Base-by-base conservation (phyloP, 2,329 filamentous ascomycete genomes). In the Fusarium graminum region DNA sequence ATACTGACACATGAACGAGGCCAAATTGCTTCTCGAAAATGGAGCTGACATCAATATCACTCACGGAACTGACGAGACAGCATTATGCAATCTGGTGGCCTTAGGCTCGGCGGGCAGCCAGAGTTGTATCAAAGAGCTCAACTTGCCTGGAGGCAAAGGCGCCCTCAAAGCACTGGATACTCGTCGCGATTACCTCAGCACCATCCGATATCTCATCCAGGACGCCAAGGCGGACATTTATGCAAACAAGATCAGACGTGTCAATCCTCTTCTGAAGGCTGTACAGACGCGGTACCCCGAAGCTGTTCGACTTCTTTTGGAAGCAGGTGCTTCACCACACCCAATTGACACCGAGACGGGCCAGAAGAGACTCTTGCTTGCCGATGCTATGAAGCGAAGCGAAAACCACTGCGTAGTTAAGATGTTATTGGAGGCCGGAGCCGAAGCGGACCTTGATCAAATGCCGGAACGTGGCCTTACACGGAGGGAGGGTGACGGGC, bases 241-340 rank as follows among this genome's bases (percentile, higher is more conserved):
- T 32, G 52, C 50, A 30, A 38, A 49, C 4, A 44, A 10, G 11
- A 51, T 66, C 22, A 44, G 17, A 8, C 29, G n/a, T n/a, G 28
- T 16, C 16, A 63, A 7, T 11, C 62, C 62, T 16, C 43, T 68
- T 3, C 28, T 52, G 16, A 17, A 36, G 14, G 65, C 66, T 28
- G 42, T 67, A 13, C 14, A 14, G n/a, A 59, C 39, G 16, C 50
- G 51, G 14, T 53, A 60, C 22, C 10, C 19, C 19, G 45, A 67
- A 51, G 65, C 30, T 2, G 65, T 56, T n/a, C 50, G 52, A 29
- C 51, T 68, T 39, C 65, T 68, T 45, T 47, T 69, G 14, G 32
- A 52, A 22, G 50, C 52, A 6, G 66, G 66, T 43, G 66, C 65
- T 41, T 69, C 65, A 6, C 66, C 65, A 14, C 67, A 67, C 19